phyloP scores from a whole-genome alignment of 805 yeast species.

The Candida sanyiensis region DNA sequence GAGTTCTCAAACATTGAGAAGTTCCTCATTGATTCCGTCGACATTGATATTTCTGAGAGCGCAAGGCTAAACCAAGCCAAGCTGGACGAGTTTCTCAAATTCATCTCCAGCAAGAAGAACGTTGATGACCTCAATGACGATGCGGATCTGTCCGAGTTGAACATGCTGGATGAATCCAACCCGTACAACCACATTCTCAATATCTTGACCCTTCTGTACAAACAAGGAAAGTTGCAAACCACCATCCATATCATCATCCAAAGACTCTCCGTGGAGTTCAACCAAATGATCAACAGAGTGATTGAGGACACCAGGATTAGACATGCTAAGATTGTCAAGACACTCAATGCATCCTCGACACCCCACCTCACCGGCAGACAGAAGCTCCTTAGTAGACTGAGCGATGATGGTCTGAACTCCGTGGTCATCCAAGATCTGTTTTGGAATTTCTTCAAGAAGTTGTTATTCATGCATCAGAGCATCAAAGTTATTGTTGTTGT shows the following conservation, averaged over 20 bases:
- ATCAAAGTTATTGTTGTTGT: constrained; percentile 64
- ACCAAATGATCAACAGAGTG: constrained; percentile 53
- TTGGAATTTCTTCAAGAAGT: constrained; percentile 59
- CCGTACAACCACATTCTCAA: constrained; percentile 50
- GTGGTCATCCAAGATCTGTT: constrained; percentile 63
- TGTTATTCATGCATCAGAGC: constrained; percentile 58
- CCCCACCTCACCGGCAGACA: constrained; percentile 15
- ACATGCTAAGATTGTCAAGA: constrained; percentile 40
- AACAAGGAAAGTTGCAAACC: constrained; percentile 54
- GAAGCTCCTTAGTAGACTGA: constrained; percentile 23
- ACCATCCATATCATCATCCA: constrained; percentile 50
- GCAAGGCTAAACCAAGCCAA: constrained; percentile 35
- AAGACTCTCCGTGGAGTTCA: constrained; percentile 56
- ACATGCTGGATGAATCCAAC: constrained; percentile 33
- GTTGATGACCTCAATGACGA: constrained; percentile 21
- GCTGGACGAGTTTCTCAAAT: constrained; percentile 32
- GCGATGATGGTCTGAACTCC: constrained; percentile 41
- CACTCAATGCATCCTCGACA: constrained; percentile 19
- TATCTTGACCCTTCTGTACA: constrained; percentile 51
- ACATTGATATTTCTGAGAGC: constrained; percentile 48
- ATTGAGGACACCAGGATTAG: constrained; percentile 59
- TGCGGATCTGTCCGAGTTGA: constrained; percentile 23
- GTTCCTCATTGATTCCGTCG: constrained; percentile 49
- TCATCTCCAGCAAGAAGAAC: constrained; percentile 13
- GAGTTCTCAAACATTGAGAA: constrained; percentile 44